Evolutionary conservation across 2,329 filamentous ascomycete species (phyloP), one percentile per base, ranked within the genome.

Genomic region (Laburnicola sp.): DNA sequence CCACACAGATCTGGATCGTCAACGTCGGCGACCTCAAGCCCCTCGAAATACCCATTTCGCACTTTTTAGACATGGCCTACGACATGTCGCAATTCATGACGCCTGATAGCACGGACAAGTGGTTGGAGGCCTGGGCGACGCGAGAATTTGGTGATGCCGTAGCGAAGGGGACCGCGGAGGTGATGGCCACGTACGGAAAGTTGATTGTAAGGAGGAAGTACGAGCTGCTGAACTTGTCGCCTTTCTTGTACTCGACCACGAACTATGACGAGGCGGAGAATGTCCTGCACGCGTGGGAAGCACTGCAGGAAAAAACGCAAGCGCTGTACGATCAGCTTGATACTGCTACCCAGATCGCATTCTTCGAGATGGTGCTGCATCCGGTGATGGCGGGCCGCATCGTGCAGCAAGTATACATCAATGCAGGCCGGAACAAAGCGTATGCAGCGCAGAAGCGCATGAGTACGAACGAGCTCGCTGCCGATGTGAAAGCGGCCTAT

Each of bases 41-140:
- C 0, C 72, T 85, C 9, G 75, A 75, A 64, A 41, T 68, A 22
- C 45, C 84, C 27, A 82, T 87, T 63, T 82, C 75, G 58, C 84
- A 86, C 65, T 86, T 84, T 69, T 70, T 87, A 50, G 84, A 86
- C 57, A 75, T 87, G 54, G 85, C 83, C 1, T 88, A 87, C 63
- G 80, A 87, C 62, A 78, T 80, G 28, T 74, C 74, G 5, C 74
- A 78, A n/a, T 76, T 82, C 52, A 80, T 77, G 50, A 78, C 80
- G 0, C 68, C 73, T 2, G 48, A 54, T 21, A 57, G 53, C 46
- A 63, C 60, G 2, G 60, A 63, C 22, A 72, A 74, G 2, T 87
- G 84, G 80, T 75, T 85, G 9, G 62, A 74, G n/a, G 70, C 76
- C 2, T 85, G 82, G 79, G 80, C 80, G 2, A 70, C 74, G 9